phyloP scores from a whole-genome alignment of 169 alveolate species.

The Cryptosporidium andersoni region DNA sequence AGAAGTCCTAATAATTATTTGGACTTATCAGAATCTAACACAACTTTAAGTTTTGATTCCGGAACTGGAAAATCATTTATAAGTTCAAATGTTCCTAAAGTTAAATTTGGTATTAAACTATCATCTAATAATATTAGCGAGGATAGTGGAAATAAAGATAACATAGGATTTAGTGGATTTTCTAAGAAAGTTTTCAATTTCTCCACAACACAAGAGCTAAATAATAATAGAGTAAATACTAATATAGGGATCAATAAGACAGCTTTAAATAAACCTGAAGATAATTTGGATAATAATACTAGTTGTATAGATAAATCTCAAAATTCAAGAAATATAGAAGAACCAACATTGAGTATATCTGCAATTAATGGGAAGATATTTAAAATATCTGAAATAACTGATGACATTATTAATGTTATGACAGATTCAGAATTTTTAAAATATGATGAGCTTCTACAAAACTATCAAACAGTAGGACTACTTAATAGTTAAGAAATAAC shows the following conservation, averaged over 20 bases:
- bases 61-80: too few species aligned
- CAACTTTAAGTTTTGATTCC: too few species aligned
- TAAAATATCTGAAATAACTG: constrained; percentile 48
- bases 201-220: too few species aligned
- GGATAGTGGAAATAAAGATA: too few species aligned
- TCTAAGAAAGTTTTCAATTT: too few species aligned
- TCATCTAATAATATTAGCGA: not conserved
- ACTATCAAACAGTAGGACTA: constrained; percentile 56
- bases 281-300: too few species aligned
- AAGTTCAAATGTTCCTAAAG: not conserved
- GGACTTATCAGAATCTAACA: too few species aligned
- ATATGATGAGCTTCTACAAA: constrained; percentile 50
- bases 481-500: not conserved
- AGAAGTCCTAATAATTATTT: not conserved
- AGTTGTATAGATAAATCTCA: too few species aligned
- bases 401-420: constrained; percentile 50
- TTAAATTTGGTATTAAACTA: constrained; percentile 21
- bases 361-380: constrained; percentile 52
- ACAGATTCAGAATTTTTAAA: constrained; percentile 55
- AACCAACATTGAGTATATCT: constrained; percentile 38
- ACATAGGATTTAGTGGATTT: too few species aligned
- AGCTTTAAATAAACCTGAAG: too few species aligned
- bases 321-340: constrained; percentile 1
- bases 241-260: too few species aligned
- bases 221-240: too few species aligned